These are phyloP conservation scores for Fistulinella prunicolor DNA, from an alignment of 768 basidiomycete species.

Conservation along the genomic window DNA sequence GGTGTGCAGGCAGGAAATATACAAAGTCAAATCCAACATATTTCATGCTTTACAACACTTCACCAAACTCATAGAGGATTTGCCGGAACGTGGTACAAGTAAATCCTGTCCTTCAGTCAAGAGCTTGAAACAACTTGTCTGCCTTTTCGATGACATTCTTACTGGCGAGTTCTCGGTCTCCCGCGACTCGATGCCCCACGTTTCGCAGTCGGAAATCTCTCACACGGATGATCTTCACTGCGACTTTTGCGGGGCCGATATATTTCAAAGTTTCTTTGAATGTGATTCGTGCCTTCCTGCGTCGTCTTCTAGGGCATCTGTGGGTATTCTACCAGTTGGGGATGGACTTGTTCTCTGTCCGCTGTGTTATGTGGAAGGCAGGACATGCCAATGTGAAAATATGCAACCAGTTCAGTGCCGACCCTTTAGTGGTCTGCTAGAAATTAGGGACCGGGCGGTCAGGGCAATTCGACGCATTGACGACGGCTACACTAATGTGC, in stretches of 20 bases:
- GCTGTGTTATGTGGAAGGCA: conserved; percentile 73
- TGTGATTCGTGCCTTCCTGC: conserved; percentile 49
- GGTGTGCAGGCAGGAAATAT: conserved; percentile 77
- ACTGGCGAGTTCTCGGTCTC: conserved; percentile 40
- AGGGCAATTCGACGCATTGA: conserved; percentile 23
- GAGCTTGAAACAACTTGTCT: conserved; percentile 38
- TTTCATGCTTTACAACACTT: conserved; percentile 49
- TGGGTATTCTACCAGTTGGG: conserved; percentile 27
- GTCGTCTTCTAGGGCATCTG: conserved; percentile 10
- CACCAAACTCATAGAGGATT: conserved; percentile 16
- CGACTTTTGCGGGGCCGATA: conserved; percentile 79
- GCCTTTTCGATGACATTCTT: conserved; percentile 51
- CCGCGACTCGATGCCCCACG: conserved; percentile 30
- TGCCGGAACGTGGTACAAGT: background rate
- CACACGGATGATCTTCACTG: conserved; percentile 44
- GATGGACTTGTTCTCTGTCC: conserved; percentile 59
- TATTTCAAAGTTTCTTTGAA: conserved; percentile 81
- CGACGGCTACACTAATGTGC: conserved; percentile 3
- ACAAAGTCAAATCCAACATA: conserved; percentile 67
- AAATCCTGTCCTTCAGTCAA: background rate
- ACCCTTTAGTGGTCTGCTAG: conserved; percentile 45
- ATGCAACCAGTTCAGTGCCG: conserved; percentile 65
- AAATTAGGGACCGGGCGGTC: conserved; percentile 40
- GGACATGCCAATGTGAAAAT: conserved; percentile 58
- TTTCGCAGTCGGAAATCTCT: conserved; percentile 21